phyloP scores from a whole-genome alignment of 768 basidiomycete species.

The Naganishia vaughanmartiniae region DNA sequence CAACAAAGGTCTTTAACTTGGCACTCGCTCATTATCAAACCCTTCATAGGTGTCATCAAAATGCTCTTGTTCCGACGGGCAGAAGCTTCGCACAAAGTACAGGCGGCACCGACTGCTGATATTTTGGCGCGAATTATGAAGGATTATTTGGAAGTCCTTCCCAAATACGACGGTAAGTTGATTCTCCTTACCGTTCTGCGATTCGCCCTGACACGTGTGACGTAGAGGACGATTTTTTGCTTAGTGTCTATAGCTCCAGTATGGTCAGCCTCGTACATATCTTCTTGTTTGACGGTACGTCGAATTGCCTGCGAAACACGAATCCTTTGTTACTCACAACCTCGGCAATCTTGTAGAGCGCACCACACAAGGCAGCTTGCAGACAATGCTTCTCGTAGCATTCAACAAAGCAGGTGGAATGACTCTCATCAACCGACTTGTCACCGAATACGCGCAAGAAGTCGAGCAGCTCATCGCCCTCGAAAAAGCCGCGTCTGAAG shows the following conservation, averaged over 20 bases:
- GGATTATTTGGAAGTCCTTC: constrained; percentile 60
- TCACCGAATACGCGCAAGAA: constrained; percentile 10
- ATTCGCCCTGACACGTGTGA: not conserved
- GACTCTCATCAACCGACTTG: constrained; percentile 35
- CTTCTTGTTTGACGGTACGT: constrained; percentile 16
- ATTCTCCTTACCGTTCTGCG: not conserved
- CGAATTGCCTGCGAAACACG: constrained; percentile 7
- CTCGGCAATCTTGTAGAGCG: constrained; percentile 61
- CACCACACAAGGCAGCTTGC: constrained; percentile 67
- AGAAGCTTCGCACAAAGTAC: constrained; percentile 63
- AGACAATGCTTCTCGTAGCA: constrained; percentile 75
- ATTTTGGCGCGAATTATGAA: constrained; percentile 71
- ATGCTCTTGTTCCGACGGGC: constrained; percentile 32
- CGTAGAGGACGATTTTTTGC: constrained; percentile 13
- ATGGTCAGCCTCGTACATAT: constrained; percentile 16
- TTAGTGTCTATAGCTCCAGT: constrained; percentile 17
- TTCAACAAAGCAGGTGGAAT: constrained; percentile 73
- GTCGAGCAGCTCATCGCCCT: not conserved
- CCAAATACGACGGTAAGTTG: constrained; percentile 60
- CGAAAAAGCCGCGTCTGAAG: not conserved
- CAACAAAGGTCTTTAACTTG: not conserved
- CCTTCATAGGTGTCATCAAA: constrained; percentile 27
- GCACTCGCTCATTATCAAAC: not conserved
- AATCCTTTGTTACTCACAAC: constrained; percentile 11
- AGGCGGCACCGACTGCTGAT: constrained; percentile 67